Conservation (phyloP, 371 early-diverging fungal genomes). For the Rhizopus stolonifer region DNA sequence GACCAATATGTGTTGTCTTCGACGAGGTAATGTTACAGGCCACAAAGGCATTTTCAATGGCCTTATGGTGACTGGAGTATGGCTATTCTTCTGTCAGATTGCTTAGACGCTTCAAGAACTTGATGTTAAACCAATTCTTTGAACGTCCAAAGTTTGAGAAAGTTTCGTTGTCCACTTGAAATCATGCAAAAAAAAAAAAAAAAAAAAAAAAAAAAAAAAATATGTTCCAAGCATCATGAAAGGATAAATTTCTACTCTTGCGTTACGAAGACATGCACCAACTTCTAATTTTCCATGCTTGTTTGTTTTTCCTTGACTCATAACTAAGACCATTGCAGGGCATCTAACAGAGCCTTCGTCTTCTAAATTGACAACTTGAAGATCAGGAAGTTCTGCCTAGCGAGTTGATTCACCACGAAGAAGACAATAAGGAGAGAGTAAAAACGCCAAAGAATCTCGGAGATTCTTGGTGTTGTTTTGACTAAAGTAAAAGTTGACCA, state of each 20-base stretch:
- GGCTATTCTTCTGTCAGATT: too few species aligned
- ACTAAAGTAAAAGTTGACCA: neutral
- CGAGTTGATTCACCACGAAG: constrained; percentile 1
- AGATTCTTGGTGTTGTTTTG: neutral
- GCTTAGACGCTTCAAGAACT: too few species aligned
- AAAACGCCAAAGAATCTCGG: neutral
- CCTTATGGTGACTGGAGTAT: too few species aligned
- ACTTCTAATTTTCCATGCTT: neutral
- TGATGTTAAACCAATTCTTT: too few species aligned
- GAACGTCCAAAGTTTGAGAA: too few species aligned
- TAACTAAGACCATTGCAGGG: neutral
- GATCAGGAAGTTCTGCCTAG: neutral
- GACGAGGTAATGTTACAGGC: too few species aligned
- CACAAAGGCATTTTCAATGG: too few species aligned
- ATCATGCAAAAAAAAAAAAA: too few species aligned
- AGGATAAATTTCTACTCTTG: neutral
- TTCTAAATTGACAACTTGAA: constrained; percentile 1
- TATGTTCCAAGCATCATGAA: too few species aligned
- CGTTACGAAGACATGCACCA: neutral
- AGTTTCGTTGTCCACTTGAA: too few species aligned
- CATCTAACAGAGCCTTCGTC: neutral
- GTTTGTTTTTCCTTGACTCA: neutral
- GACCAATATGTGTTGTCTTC: too few species aligned
- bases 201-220: too few species aligned
- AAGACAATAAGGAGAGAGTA: constrained; percentile 7